Base-by-base conservation (phyloP, 169 alveolate species). In the Amoebophrya sp. region DNA sequence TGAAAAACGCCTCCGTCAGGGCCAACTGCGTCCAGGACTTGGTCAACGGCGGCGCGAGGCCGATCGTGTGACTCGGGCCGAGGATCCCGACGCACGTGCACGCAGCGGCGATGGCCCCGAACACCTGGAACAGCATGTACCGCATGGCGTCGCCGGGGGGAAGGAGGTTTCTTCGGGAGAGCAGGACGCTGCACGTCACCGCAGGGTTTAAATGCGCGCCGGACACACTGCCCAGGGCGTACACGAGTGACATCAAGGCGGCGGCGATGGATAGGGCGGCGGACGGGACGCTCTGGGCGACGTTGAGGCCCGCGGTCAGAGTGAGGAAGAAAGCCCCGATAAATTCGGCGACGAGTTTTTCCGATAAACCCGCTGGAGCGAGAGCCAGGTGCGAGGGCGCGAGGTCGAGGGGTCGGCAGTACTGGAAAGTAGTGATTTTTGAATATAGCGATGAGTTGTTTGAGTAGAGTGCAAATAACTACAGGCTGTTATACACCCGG, bases 171-270 rank as follows among this genome's bases (percentile, higher is more conserved):
- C 39, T 12, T 54, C 55, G 23, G 33, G 55, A 12, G 2, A 23
- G 0, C 23, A 88, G 23, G 32, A 90, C 40, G 40, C 89, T 32
- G 39, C 38, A 2, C 32, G 92, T 54, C 89, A 90, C 92, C 40
- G 92, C 92, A 2, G 92, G 92, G 89, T 90, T 90, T 47, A 90
- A 39, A 66, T 90, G 92, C 54, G 92, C 92, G 12, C 92, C 92
- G 47, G 89, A 55, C 35, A 90, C 92, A 23, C 29, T n/a, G 33
- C 92, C 92, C 0, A 88, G 18, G 66, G 55, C 1, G 32, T 23
- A 88, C 2, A 66, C 18, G 32, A 66, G 35, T 25, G 83, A 66
- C 83, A n/a, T 66, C 7, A 66, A 25, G 10, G 83, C 83, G 10
- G 83, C 83, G 83, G 35, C 83, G 35, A 66, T 66, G 35, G 83